These are phyloP conservation scores for Trichoderma simmonsii DNA, from an alignment of 2,329 filamentous ascomycete genomes.

Conservation along the genomic window DNA sequence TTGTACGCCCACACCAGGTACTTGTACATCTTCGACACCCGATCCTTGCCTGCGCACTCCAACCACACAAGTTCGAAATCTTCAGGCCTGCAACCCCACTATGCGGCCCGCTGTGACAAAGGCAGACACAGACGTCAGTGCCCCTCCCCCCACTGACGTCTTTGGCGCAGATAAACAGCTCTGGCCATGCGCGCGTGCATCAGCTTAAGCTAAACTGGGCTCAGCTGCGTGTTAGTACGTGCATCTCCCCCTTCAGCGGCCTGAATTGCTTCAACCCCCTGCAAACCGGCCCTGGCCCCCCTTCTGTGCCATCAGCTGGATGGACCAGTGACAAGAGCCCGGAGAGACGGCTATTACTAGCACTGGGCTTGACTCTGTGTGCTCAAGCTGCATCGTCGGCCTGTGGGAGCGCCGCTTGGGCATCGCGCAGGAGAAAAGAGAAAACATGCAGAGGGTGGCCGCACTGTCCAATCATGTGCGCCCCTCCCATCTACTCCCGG, in stretches of 20 bases:
- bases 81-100: slow-evolving; percentile 14
- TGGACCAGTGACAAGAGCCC: neutral
- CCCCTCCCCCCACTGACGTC: slow-evolving; percentile 17
- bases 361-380: neutral
- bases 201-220: neutral
- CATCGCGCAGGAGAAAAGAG: slow-evolving; percentile 1
- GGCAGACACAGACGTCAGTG: slow-evolving; percentile 2
- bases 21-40: neutral
- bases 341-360: neutral
- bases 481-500: neutral
- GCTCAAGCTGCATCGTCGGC: neutral
- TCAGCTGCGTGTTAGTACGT: neutral
- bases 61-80: slow-evolving; percentile 6
- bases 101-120: slow-evolving; percentile 20
- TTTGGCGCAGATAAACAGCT: neutral
- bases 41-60: neutral
- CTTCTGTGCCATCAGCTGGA: neutral
- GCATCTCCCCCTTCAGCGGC: neutral
- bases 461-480: neutral
- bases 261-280: neutral
- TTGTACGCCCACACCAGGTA: neutral
- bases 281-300: neutral
- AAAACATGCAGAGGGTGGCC: neutral
- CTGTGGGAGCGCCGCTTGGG: neutral
- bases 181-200: slow-evolving; percentile 1